Evolutionary conservation across 768 basidiomycete genomes (phyloP).

Genomic region (Saitozyma podzolica): DNA sequence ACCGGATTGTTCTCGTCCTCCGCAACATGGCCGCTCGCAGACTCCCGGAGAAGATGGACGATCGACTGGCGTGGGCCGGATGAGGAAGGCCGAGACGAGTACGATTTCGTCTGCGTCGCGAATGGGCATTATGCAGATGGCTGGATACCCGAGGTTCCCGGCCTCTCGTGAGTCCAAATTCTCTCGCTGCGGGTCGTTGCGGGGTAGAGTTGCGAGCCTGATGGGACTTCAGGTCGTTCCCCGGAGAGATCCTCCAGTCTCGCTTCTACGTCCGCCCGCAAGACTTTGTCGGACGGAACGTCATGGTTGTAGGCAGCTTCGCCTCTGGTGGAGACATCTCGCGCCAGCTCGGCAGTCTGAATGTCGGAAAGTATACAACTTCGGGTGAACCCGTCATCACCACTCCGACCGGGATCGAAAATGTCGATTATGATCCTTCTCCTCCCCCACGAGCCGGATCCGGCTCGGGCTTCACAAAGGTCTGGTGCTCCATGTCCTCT

Average conservation of each 20-base stretch:
- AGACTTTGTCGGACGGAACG: slow-evolving; percentile 40
- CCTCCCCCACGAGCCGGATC: neutral
- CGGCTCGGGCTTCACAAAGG: slow-evolving; percentile 22
- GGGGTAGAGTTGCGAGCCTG: neutral
- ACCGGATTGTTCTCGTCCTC: neutral
- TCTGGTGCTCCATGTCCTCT: slow-evolving; percentile 38
- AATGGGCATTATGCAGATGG: slow-evolving; percentile 53
- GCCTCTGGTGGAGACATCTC: slow-evolving; percentile 55
- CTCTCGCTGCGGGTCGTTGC: no score
- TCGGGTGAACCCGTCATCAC: slow-evolving; percentile 6
- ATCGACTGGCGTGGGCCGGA: slow-evolving; percentile 17
- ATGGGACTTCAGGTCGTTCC: slow-evolving; percentile 31
- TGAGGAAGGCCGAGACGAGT: slow-evolving; percentile 24
- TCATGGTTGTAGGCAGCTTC: slow-evolving; percentile 53
- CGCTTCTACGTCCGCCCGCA: slow-evolving; percentile 48
- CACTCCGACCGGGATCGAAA: neutral
- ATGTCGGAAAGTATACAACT: slow-evolving; percentile 12
- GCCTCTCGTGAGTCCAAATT: slow-evolving; percentile 35
- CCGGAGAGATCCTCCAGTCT: slow-evolving; percentile 49
- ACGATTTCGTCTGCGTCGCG: slow-evolving; percentile 49
- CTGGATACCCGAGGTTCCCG: slow-evolving; percentile 47
- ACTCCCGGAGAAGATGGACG: slow-evolving; percentile 18
- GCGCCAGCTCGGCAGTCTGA: slow-evolving; percentile 25
- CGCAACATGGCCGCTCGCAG: neutral
- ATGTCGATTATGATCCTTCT: neutral